phyloP scores from a whole-genome alignment of 2,329 filamentous ascomycete genomes.

The Xylariaceae sp. region DNA sequence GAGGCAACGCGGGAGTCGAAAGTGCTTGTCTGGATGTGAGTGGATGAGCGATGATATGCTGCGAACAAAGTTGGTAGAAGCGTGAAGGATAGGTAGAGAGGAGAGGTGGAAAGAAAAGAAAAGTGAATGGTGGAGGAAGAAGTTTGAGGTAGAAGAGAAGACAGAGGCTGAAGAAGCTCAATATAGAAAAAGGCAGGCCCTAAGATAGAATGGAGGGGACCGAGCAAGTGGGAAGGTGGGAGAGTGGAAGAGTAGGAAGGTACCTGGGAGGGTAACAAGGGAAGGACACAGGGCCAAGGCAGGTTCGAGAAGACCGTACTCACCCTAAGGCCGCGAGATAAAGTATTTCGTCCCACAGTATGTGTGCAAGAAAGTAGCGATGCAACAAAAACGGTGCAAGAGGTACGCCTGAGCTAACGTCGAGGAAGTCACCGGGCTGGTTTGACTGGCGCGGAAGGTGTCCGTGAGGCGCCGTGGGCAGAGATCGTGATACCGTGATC shows the following conservation, averaged over 20 bases:
- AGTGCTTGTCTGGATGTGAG: constrained; percentile 39
- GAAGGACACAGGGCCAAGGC: background rate
- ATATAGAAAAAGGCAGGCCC: constrained; percentile 4
- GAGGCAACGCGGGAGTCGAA: constrained; percentile 50
- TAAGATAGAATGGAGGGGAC: background rate
- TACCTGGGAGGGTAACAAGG: no score
- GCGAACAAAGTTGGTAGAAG: constrained; percentile 31
- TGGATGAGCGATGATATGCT: constrained; percentile 45
- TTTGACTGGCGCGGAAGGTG: no score
- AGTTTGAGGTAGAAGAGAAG: constrained; percentile 8
- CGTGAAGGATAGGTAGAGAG: constrained; percentile 17
- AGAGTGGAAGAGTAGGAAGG: constrained; percentile 5
- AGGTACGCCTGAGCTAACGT: background rate
- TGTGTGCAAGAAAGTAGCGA: no score
- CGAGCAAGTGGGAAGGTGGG: background rate
- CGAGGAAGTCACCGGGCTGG: constrained; percentile 10
- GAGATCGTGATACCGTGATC: no score
- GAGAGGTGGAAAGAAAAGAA: constrained; percentile 14
- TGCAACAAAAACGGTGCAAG: no score
- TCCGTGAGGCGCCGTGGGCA: no score
- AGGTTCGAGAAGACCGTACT: constrained; percentile 4
- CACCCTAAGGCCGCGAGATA: constrained; percentile 5
- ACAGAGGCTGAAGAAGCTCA: background rate
- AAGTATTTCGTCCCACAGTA: background rate
- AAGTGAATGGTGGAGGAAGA: constrained; percentile 19